Evolutionary conservation across 139 green algal genomes (phyloP), one percentile per base, ranked within the genome.

Genomic region (Cymbomonas tetramitiformis): DNA sequence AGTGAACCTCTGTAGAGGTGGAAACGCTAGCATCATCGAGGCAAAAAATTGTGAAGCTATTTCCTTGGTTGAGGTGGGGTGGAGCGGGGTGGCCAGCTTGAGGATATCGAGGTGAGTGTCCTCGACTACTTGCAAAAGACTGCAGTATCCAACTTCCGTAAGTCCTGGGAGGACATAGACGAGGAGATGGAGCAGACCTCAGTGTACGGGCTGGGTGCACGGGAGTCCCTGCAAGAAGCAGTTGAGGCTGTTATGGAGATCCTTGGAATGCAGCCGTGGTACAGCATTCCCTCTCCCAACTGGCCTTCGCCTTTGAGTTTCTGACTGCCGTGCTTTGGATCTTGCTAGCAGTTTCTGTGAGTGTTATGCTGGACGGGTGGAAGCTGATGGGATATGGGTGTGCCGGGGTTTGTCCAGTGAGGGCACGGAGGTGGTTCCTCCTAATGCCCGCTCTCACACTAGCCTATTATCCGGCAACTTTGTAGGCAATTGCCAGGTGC

Each of bases 391-490:
- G n/a, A n/a, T n/a, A n/a, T n/a, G n/a, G n/a, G n/a, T n/a, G n/a
- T n/a, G n/a, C n/a, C n/a, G n/a, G n/a, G n/a, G n/a, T n/a, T n/a
- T n/a, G n/a, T n/a, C n/a, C n/a, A n/a, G 83, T 57, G 90, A 96
- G 60, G 88, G 90, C 36, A 94, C 79, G 5, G 90, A 97, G 47
- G 80, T 76, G 1, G 88, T 98, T 49, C 80, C 91, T 2, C 81
- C 84, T 44, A 92, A 96, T 51, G 90, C 90, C 7, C 72, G 90
- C 38, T 94, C 80, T 21, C 90, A 98, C 70, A 84, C 83, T 2
- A 66, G 77, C 28, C 74, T 94, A 38, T 74, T 98, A 31, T 68
- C 84, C 2, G 90, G 90, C 29, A 73, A 67, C 12, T 71, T 94
- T 38, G 67, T 86, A 6, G 88, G 87, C 7, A 26, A 59, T 31